Evolutionary conservation across 139 green algal species (phyloP), one percentile per base, ranked within the genome.

Genomic region (Closterium sp.): DNA sequence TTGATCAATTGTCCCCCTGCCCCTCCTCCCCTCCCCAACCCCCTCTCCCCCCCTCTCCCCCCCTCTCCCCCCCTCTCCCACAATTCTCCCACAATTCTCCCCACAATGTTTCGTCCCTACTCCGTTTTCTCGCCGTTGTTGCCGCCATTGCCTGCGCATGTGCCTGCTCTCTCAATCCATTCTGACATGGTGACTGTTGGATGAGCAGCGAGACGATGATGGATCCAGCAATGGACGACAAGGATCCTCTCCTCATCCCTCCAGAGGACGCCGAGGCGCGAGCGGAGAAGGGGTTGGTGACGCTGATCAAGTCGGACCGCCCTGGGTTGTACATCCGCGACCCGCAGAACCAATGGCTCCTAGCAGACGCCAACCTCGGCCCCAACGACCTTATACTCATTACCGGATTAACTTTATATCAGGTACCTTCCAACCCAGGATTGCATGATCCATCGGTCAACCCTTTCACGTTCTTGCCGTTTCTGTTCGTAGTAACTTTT

Each of bases 211-310:
- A 87, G 28, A 38, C 17, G 13, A 31, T 88, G 89, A 84, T 89
- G 38, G 89, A 87, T 21, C 89, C 45, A 24, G 70, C 17, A 19
- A 31, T 90, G 87, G 31, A 90, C 11, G 87, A 31, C 87, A 90
- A 90, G 31, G 28, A 29, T 17, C 87, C 31, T 62, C 31, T 90
- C 11, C 28, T 31, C 13, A 31, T 62, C 31, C 28, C 87, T 5
- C 87, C 30, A 10, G 90, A 92, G 30, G 90, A 92, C 4, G 30
- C 45, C 9, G 90, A 92, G 90, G 50, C 79, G 7, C 38, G 45
- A 27, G 90, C 90, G 11, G 90, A 92, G 73, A 92, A 92, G 73
- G 90, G 90, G 7, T 85, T 92, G 32, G 27, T 92, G 38, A 85
- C 90, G 0, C 29, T 92, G 24, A 34, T 92, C 1, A 91, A 50